These are phyloP conservation scores for Metarhizium sp. DNA, from an alignment of 2,329 filamentous ascomycete species.

Conservation along the genomic window DNA sequence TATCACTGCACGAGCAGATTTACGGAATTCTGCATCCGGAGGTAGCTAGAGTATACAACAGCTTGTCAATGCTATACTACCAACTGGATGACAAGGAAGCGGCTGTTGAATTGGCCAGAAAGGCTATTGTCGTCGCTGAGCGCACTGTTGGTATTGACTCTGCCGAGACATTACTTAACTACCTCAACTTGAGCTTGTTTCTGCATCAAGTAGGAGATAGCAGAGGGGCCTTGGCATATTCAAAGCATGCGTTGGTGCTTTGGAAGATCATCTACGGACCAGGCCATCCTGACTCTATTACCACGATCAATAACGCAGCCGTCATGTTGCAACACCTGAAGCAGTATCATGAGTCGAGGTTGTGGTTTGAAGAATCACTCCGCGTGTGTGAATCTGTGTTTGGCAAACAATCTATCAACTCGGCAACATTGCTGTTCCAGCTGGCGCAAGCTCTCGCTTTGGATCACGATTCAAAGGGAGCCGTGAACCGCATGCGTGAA, in stretches of 20 bases:
- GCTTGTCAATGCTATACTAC: slow-evolving; percentile 91
- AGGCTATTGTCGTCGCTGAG: slow-evolving; percentile 93
- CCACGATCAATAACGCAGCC: slow-evolving; percentile 95
- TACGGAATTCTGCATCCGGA: slow-evolving; percentile 96
- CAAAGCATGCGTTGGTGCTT: slow-evolving; percentile 84
- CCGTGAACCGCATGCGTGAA: slow-evolving; percentile 89
- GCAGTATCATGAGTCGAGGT: slow-evolving; percentile 84
- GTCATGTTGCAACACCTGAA: slow-evolving; percentile 97
- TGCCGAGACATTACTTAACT: slow-evolving; percentile 86
- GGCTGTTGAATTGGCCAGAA: slow-evolving; percentile 88
- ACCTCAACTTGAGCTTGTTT: slow-evolving; percentile 91
- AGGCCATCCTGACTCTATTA: slow-evolving; percentile 94
- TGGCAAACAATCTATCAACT: slow-evolving; percentile 83
- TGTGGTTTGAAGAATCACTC: slow-evolving; percentile 94
- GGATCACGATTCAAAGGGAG: slow-evolving; percentile 89
- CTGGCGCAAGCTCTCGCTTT: slow-evolving; percentile 89
- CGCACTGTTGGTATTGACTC: slow-evolving; percentile 90
- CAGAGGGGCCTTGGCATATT: slow-evolving; percentile 74
- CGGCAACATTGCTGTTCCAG: slow-evolving; percentile 93
- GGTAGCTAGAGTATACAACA: slow-evolving; percentile 91
- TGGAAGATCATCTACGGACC: slow-evolving; percentile 96
- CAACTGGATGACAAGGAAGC: slow-evolving; percentile 96
- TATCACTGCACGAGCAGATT: slow-evolving; percentile 96
- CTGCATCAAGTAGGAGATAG: slow-evolving; percentile 90
- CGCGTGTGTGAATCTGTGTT: slow-evolving; percentile 83